These are phyloP conservation scores for Tetrahymena malaccensis DNA, from an alignment of 73 alveolate species.

Conservation along the genomic window DNA sequence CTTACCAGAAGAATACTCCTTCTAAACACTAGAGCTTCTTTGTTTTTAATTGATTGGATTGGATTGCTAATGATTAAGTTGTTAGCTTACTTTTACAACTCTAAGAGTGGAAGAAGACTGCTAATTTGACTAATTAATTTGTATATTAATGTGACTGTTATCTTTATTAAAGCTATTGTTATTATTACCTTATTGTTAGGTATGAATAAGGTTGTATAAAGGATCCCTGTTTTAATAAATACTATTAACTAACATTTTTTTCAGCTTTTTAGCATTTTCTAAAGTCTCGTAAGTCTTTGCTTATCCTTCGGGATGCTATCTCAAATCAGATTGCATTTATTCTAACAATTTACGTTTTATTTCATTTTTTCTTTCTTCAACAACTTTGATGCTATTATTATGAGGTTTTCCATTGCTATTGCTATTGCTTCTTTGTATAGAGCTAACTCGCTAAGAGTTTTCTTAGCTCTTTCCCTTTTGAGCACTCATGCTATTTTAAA, in stretches of 20 bases:
- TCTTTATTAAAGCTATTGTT: background rate
- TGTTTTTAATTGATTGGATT: background rate
- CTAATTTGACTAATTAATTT: background rate
- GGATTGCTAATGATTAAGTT: background rate
- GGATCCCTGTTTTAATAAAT: background rate
- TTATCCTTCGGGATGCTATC: background rate
- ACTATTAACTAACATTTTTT: background rate
- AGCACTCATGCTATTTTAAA: background rate
- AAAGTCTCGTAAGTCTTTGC: background rate
- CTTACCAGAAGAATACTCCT: background rate
- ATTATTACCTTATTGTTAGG: background rate
- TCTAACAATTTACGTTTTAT: background rate
- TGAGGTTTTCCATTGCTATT: background rate
- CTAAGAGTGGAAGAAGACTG: background rate
- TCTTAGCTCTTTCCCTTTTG: background rate
- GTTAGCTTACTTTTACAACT: background rate
- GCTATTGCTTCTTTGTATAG: background rate
- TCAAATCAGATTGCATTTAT: background rate
- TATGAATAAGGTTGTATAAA: background rate
- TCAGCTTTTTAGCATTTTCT: background rate
- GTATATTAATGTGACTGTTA: background rate
- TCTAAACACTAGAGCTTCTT: background rate
- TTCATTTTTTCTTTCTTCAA: background rate
- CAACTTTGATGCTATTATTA: background rate
- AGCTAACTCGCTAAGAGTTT: background rate